These are phyloP conservation scores for Parsonsia alboflavescens DNA, from an alignment of 257 asterid genomes.

Conservation along the genomic window DNA sequence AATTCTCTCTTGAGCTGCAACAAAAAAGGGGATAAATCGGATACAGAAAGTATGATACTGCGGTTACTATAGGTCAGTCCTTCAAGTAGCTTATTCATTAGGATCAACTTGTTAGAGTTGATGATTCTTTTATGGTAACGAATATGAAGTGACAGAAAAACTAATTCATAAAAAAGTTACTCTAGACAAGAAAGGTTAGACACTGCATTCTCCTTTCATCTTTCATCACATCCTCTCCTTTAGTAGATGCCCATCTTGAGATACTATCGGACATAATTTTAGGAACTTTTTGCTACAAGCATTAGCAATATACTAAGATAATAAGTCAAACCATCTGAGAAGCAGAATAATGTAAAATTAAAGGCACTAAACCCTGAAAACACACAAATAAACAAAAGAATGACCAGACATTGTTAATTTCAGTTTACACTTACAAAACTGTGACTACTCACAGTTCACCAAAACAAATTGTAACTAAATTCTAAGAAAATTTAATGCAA, in stretches of 20 bases:
- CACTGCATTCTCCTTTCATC: not conserved
- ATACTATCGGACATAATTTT: not conserved
- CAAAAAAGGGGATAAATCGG: not conserved
- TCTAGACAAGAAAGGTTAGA: not conserved
- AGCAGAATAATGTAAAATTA: not conserved
- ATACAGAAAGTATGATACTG: not conserved
- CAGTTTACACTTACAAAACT: not conserved
- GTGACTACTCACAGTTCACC: not conserved
- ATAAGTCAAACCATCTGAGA: not conserved
- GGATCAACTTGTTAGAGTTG: not conserved
- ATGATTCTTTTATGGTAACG: not conserved
- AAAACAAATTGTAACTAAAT: not conserved
- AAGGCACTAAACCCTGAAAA: not conserved
- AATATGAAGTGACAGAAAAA: not conserved
- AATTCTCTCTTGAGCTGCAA: conserved; percentile 94
- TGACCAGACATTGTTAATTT: not conserved
- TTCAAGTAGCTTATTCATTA: conserved; percentile 1
- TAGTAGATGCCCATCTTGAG: not conserved
- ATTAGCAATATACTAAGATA: not conserved
- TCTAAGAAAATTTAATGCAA: not conserved
- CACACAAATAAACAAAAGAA: not conserved
- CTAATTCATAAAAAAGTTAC: not conserved
- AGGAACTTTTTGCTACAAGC: not conserved
- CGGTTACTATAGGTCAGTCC: not conserved
- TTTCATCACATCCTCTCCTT: not conserved